phyloP scores from a whole-genome alignment of 257 asterid genomes.

The Sherardia arvensis region DNA sequence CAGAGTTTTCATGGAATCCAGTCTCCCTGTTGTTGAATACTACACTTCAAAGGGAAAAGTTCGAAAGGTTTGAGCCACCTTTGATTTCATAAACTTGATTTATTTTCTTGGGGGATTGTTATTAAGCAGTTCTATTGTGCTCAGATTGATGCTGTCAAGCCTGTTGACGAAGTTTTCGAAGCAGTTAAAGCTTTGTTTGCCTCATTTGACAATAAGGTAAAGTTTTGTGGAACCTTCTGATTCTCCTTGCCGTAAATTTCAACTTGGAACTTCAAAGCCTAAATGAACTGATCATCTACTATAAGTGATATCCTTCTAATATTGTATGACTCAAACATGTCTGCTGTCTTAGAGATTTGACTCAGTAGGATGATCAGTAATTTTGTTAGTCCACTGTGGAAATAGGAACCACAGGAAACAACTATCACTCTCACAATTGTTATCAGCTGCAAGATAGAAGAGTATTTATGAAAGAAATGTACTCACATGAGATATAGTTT shows the following conservation, averaged over 20 bases:
- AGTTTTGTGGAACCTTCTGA: neutral
- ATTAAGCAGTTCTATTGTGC: neutral
- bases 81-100: neutral
- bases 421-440: no score
- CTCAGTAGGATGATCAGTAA: neutral
- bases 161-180: slow-evolving; percentile 68
- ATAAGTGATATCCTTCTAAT: neutral
- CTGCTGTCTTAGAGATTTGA: neutral
- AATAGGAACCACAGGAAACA: no score
- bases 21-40: slow-evolving; percentile 43
- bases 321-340: neutral
- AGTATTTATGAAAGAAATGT: neutral
- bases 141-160: slow-evolving; percentile 67
- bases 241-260: slow-evolving; percentile 4
- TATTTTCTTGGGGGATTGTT: neutral
- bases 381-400: neutral
- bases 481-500: neutral
- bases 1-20: slow-evolving; percentile 37
- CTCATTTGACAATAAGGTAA: slow-evolving; percentile 38
- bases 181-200: slow-evolving; percentile 62
- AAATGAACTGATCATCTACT: neutral
- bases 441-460: neutral
- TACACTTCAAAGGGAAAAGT: slow-evolving; percentile 69
- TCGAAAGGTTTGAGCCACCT: slow-evolving; percentile 40
- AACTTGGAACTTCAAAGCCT: slow-evolving; percentile 1